These are phyloP conservation scores for Exophiala calicioides DNA, from an alignment of 2,329 filamentous ascomycete genomes.

Conservation along the genomic window DNA sequence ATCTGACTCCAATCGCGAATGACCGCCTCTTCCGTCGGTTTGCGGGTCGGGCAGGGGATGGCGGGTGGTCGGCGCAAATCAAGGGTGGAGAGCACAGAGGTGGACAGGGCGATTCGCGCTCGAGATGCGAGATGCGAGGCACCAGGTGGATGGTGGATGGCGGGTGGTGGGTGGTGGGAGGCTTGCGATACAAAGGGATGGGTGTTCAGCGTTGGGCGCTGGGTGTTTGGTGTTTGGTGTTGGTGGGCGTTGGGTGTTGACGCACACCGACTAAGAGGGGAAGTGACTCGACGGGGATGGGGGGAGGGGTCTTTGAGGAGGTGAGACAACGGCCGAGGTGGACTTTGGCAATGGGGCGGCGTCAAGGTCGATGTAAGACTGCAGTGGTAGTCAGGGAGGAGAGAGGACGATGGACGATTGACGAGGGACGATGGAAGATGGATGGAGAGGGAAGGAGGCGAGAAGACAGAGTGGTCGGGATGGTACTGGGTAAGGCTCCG, in stretches of 20 bases:
- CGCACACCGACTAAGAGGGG: neutral
- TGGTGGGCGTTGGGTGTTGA: constrained; percentile 1
- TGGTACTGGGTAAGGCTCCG: neutral
- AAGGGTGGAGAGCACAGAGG: neutral
- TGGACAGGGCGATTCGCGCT: neutral
- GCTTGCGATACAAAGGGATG: too few species aligned
- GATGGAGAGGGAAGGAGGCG: neutral
- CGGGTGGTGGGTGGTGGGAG: too few species aligned
- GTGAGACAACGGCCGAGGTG: neutral
- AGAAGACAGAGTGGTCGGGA: constrained; percentile 1
- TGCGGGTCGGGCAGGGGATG: too few species aligned
- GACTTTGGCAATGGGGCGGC: constrained; percentile 2
- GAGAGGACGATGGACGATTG: neutral
- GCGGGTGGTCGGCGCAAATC: neutral
- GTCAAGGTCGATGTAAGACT: constrained; percentile 6
- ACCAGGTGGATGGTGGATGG: neutral
- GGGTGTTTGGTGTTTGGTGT: neutral
- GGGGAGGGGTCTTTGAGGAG: neutral
- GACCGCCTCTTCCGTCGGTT: constrained; percentile 13
- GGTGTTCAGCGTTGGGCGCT: too few species aligned
- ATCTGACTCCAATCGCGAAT: constrained; percentile 9
- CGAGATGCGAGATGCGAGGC: neutral
- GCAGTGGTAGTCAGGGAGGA: constrained; percentile 3
- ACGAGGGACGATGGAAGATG: neutral
- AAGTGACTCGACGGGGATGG: neutral